Base-by-base conservation (phyloP, 1,284 basidiomycete genomes). In the Sporisorium reilianum region DNA sequence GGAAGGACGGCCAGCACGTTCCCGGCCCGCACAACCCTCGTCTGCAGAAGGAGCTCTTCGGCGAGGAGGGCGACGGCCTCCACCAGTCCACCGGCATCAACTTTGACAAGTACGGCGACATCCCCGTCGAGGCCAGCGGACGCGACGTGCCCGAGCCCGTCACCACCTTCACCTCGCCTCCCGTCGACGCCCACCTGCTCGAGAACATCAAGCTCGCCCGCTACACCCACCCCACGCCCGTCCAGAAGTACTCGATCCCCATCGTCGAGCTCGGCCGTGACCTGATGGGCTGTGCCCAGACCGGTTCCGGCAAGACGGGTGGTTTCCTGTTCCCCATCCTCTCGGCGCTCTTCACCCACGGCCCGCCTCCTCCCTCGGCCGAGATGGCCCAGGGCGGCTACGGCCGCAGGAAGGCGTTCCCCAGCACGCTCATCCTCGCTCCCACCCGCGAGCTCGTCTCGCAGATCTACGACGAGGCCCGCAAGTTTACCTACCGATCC, bases 91-190 rank as follows among this genome's bases (percentile, higher is more conserved):
- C 95, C 53, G 97, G 97, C 78, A 98, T 99, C 88, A 99, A 99
- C 88, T 99, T 99, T 84, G 97, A 99, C 88, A 97, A 97, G 87
- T 99, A 99, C 85, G 95, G 97, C 86, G 96, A 99, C 86, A 99
- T 99, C 84, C 97, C 97, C 75, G 95, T 99, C 80, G 97, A 99
- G 87, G 96, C 95, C 45, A 97, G 95, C 53, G 97, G 97, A 78
- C 90, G 91, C 68, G 93, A 92, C 78, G 95, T 97, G 25, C 97
- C 97, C 71, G 96, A 98, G 58, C 94, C 96, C 54, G 90, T 98
- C 78, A 89, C 86, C 75, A 89, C 91, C 64, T 99, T 99, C 87
- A 92, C 91, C 61, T 90, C 89, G 83, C 92, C 95, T 52, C 95
- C 95, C 74, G 88, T 99, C 83, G 94, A 99, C 87, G 89, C 92